Evolutionary conservation across 257 asterid genomes (phyloP).

Genomic region (Jacaranda copaia): DNA sequence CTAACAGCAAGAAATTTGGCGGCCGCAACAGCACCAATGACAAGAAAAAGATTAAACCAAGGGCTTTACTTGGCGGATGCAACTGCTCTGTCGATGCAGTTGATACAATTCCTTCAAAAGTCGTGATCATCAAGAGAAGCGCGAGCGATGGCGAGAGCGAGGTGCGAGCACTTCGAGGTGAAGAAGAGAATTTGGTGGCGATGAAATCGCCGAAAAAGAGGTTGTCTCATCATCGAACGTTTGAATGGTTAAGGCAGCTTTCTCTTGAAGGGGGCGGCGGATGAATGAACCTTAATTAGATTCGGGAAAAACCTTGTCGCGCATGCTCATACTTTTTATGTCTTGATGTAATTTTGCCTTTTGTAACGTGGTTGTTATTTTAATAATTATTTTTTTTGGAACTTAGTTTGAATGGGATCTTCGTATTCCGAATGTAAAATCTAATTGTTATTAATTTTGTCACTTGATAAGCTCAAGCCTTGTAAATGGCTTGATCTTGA

Average conservation of each 20-base stretch:
- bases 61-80: constrained; percentile 52
- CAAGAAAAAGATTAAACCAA: constrained; percentile 44
- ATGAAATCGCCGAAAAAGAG: constrained; percentile 46
- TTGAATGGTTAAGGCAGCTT: constrained; percentile 79
- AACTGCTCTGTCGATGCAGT: constrained; percentile 47
- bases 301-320: constrained; percentile 7
- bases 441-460: background rate
- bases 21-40: constrained; percentile 45
- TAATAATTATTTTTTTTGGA: background rate
- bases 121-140: constrained; percentile 33
- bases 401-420: background rate
- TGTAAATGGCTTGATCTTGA: background rate
- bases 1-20: constrained; percentile 16
- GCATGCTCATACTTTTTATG: constrained; percentile 26
- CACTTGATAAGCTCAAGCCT: background rate
- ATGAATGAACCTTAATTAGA: constrained; percentile 37
- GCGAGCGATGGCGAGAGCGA: constrained; percentile 27
- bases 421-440: background rate
- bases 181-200: constrained; percentile 29
- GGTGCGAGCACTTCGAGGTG: background rate
- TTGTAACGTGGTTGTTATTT: background rate
- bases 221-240: constrained; percentile 65
- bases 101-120: constrained; percentile 47
- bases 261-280: constrained; percentile 49
- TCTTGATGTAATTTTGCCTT: constrained; percentile 21